A percentile compares a stretch with the other conserved stretches of the same genome.
These are phyloP conservation scores for Lichina pygmaea DNA, from an alignment of 495 filamentous ascomycete species.

Conservation along the genomic window DNA sequence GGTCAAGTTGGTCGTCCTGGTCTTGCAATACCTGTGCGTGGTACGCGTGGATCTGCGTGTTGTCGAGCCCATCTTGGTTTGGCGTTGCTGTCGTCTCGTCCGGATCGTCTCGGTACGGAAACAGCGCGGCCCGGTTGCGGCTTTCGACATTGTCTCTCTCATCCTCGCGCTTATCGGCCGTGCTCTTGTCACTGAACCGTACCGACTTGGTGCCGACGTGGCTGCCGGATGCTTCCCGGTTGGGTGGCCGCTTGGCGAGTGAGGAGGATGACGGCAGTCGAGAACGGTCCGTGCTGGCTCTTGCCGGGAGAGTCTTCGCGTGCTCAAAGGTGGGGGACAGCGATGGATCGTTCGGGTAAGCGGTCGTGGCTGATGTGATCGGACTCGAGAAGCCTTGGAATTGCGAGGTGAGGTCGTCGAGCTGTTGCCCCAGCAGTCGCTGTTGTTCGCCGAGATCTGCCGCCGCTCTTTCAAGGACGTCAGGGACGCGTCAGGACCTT, in stretches of 20 bases:
- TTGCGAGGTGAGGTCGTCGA: slow-evolving; percentile 28
- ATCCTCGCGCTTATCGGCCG: slow-evolving; percentile 16
- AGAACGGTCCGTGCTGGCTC: slow-evolving; percentile 9
- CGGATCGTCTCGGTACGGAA: slow-evolving; percentile 32
- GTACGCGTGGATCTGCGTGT: slow-evolving; percentile 69
- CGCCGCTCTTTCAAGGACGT: background rate
- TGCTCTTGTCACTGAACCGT: slow-evolving; percentile 49
- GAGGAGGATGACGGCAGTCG: slow-evolving; percentile 12
- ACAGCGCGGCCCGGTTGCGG: slow-evolving; percentile 29
- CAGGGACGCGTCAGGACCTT: background rate
- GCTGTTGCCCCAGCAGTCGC: slow-evolving; percentile 19
- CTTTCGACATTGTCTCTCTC: slow-evolving; percentile 17
- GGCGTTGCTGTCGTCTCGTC: slow-evolving; percentile 8
- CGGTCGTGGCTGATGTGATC: slow-evolving; percentile 20
- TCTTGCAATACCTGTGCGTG: slow-evolving; percentile 54
- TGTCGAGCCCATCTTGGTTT: slow-evolving; percentile 41
- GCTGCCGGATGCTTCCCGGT: slow-evolving; percentile 15
- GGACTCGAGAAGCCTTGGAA: slow-evolving; percentile 30
- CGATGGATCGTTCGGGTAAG: slow-evolving; percentile 37
- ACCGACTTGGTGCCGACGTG: slow-evolving; percentile 40
- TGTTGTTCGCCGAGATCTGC: slow-evolving; percentile 7
- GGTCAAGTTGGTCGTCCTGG: slow-evolving; percentile 83
- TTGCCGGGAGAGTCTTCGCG: slow-evolving; percentile 13
- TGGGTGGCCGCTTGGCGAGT: slow-evolving; percentile 18
- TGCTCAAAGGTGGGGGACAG: slow-evolving; percentile 39